Evolutionary conservation across 306 rosid genomes (phyloP), one percentile per base, ranked within the genome.

Genomic region (Medicago ruthenica): DNA sequence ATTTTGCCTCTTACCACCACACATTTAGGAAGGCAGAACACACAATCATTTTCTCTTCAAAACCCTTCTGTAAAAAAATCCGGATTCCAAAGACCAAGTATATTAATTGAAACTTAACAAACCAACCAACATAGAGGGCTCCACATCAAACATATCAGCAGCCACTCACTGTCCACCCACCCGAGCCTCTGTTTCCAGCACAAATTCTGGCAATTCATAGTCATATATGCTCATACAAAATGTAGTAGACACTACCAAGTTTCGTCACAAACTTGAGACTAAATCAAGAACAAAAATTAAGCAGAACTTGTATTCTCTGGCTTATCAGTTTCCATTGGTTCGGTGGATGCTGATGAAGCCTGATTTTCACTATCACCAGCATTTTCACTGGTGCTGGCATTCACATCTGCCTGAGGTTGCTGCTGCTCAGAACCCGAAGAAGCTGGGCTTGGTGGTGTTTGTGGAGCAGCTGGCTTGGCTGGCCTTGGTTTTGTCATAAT

Each of bases 401-500:
- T 54, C 6, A 60, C 70, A 70, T 58, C 51, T 12, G 45, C 76
- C 36, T 70, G 79, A 47, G 85, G 41, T 79, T 59, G 78, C 51
- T 68, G 78, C 80, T 62, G 69, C 83, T 88, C 90, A 4, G 77
- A 80, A 1, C 82, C 86, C 68, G 84, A 82, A 47, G 90, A 76
- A 40, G 84, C 62, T 13, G 85, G 88, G 71, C 88, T 74, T 79
- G 86, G 73, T 3, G 93, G 86, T n/a, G 89, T 40, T 63, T 83
- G 89, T 0, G 97, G 88, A 12, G 89, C 66, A 41, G 88, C 86
- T 16, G 94, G 91, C 83, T 90, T 92, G 54, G 86, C 75, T 1
- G 99, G 97, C 74, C 77, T 95, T 31, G 97, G 97, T 83, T 90
- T 95, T 1, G 61, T 90, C 99, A 95, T 90, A 41, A 95, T 79